phyloP scores from a whole-genome alignment of 2,329 filamentous ascomycete genomes.

The Chaetomium globosum region DNA sequence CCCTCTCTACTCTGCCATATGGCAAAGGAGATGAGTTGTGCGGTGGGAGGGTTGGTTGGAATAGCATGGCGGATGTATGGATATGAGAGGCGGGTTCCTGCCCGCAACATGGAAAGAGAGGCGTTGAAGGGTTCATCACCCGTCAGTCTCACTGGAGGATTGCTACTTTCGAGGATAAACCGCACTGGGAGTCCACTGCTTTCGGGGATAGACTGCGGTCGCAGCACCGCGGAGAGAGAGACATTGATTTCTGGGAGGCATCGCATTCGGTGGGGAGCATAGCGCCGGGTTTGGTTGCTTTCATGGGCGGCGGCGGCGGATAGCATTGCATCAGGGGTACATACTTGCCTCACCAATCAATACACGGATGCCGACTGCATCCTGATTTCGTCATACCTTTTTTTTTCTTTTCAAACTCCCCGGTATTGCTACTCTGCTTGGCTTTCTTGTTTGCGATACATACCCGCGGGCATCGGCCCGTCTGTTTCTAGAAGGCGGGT shows the following conservation, averaged over 20 bases:
- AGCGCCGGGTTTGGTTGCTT: conserved; percentile 4
- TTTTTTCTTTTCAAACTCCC: neutral
- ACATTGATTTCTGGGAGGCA: neutral
- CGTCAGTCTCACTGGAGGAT: neutral
- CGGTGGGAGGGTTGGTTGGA: too few species aligned
- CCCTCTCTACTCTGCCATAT: too few species aligned
- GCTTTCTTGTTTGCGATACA: neutral
- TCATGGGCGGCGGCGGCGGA: neutral
- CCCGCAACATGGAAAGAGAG: too few species aligned
- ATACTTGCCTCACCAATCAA: neutral
- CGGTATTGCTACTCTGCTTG: neutral
- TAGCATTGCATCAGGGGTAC: conserved; percentile 14
- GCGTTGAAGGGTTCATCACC: too few species aligned
- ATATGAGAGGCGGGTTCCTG: too few species aligned
- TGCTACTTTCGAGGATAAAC: neutral
- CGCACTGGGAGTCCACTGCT: neutral
- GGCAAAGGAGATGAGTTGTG: too few species aligned
- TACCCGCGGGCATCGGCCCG: neutral
- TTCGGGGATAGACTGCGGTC: neutral
- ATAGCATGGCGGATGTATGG: too few species aligned
- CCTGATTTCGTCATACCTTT: neutral
- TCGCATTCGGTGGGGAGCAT: conserved; percentile 11
- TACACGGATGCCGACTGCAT: neutral
- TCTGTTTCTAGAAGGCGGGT: neutral
- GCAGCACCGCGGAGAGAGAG: neutral